Percentiles rank a stretch among this genome's conserved stretches.
Conservation (phyloP, 164 flowering plant species). For the Cinnamomum micranthum region DNA sequence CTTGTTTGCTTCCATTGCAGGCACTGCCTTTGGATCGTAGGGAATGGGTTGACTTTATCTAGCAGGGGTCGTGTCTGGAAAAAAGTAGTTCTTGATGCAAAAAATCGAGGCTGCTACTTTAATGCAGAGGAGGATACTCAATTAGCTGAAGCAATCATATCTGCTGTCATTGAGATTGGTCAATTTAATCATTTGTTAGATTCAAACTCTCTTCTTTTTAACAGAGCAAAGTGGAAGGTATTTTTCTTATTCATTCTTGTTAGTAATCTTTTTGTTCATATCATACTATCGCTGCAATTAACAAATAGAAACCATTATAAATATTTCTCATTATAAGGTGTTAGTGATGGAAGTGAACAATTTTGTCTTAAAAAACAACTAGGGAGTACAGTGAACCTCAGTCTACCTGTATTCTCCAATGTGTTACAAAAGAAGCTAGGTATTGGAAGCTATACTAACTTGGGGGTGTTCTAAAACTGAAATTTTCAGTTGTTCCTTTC, state of each 20-base stretch:
- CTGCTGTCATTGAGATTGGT: conserved; percentile 52
- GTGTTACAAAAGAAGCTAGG: no score
- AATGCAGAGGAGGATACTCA: conserved; percentile 14
- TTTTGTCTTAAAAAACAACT: no score
- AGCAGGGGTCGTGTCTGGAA: conserved; percentile 16
- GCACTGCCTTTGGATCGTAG: conserved; percentile 41
- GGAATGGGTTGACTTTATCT: conserved; percentile 20
- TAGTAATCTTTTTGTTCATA: not conserved
- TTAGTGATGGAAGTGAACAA: no score
- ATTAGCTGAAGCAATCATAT: conserved; percentile 26
- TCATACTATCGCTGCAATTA: not conserved
- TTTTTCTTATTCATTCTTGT: conserved; percentile 3
- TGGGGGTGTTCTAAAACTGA: no score
- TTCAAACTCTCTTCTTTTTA: conserved; percentile 45
- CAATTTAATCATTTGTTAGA: conserved; percentile 58
- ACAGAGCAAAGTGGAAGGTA: conserved; percentile 67
- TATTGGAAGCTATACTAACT: no score
- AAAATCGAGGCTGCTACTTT: conserved; percentile 19
- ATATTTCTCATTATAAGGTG: no score
- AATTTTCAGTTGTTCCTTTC: no score
- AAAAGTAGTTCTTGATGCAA: conserved; percentile 22
- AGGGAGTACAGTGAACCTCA: not conserved
- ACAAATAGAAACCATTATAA: no score
- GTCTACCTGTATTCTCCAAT: not conserved
- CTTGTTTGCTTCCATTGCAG: conserved; percentile 45